Evolutionary conservation across 148 eudicot species (phyloP).

Genomic region (Drosera capensis): DNA sequence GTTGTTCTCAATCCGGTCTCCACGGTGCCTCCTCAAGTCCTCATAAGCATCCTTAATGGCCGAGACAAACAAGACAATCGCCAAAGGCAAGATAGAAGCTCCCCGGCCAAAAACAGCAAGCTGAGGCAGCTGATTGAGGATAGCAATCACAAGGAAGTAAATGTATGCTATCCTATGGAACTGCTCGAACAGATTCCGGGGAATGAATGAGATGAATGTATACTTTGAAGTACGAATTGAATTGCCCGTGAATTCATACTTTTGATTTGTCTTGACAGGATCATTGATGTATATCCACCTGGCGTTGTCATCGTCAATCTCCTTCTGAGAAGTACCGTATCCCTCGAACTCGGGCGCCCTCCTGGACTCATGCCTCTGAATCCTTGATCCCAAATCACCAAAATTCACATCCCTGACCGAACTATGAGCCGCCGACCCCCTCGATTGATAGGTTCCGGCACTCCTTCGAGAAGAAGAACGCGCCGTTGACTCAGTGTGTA

Average conservation of each 20-base stretch:
- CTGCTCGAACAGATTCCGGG: conserved; percentile 89
- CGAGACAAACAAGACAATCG: conserved; percentile 72
- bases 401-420: conserved; percentile 52
- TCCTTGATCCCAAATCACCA: conserved; percentile 37
- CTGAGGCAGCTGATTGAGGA: conserved; percentile 92
- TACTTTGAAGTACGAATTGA: conserved; percentile 82
- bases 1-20: conserved; percentile 79
- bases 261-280: conserved; percentile 68
- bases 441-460: conserved; percentile 30
- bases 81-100: conserved; percentile 80
- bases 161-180: conserved; percentile 92
- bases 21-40: conserved; percentile 73
- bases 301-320: conserved; percentile 77
- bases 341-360: conserved; percentile 57
- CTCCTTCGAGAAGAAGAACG: conserved; percentile 28
- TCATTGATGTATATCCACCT: conserved; percentile 74
- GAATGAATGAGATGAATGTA: conserved; percentile 73
- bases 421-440: conserved; percentile 23
- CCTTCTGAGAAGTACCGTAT: conserved; percentile 56
- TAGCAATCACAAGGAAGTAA: conserved; percentile 81
- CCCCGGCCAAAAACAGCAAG: conserved; percentile 89
- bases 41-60: conserved; percentile 93
- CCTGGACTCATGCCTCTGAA: conserved; percentile 58
- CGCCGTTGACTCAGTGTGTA: conserved; percentile 10
- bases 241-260: conserved; percentile 65